A percentile compares a stretch with the other conserved stretches of the same genome.
Evolutionary conservation across 2,329 filamentous ascomycete species (phyloP).

Genomic region (Neofusicoccum ribis): DNA sequence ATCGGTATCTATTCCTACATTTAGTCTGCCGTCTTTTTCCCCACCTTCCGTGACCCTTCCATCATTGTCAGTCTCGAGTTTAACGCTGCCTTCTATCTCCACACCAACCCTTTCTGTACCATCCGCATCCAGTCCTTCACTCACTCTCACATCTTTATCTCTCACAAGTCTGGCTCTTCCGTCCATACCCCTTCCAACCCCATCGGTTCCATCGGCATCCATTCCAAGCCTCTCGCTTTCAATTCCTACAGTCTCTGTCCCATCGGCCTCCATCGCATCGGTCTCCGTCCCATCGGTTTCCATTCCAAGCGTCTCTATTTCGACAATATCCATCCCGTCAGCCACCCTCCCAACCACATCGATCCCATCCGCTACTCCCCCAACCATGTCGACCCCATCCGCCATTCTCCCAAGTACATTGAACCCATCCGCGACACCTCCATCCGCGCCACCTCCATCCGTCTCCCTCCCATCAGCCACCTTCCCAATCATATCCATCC

Average conservation of each 20-base stretch:
- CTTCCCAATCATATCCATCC: neutral
- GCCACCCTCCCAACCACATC: neutral
- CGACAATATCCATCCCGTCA: neutral
- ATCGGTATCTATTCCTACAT: neutral
- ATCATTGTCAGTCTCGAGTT: neutral
- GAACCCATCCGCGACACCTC: neutral
- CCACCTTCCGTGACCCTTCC: neutral
- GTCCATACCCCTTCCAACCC: neutral
- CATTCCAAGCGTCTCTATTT: neutral
- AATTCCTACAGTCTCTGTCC: neutral
- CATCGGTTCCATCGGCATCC: neutral
- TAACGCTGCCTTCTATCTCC: neutral
- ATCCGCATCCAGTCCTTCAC: neutral
- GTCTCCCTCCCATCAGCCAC: neutral
- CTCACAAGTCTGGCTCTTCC: neutral
- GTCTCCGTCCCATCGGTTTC: neutral
- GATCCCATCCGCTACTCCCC: neutral
- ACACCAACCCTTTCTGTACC: neutral
- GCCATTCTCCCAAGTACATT: neutral
- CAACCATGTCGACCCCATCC: too few species aligned
- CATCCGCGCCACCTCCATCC: neutral
- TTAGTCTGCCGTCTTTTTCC: neutral
- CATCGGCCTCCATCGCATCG: neutral
- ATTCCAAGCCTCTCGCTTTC: neutral
- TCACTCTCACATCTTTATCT: neutral